Conservation (phyloP, 2,329 filamentous ascomycete species). For the Emmonsia crescens region DNA sequence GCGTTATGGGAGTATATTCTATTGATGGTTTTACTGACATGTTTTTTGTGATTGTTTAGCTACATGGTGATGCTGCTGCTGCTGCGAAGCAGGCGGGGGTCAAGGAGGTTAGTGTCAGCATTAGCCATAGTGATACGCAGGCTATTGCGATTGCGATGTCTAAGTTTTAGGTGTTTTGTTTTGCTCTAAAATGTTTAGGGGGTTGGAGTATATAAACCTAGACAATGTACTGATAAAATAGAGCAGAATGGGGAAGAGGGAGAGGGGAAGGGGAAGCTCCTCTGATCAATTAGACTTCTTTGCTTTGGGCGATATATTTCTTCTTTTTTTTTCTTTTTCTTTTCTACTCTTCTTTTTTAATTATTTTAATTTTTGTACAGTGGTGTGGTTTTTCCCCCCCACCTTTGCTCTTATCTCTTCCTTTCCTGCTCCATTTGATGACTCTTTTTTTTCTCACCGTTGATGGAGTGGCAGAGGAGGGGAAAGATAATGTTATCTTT, state of each 20-base stretch:
- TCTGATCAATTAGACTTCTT: background rate
- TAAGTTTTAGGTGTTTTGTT: constrained; percentile 44
- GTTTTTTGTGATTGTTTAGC: constrained; percentile 39
- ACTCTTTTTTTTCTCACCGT: background rate
- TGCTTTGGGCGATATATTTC: background rate
- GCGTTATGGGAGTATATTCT: background rate
- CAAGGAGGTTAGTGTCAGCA: constrained; percentile 81
- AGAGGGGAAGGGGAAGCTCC: background rate
- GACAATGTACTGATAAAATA: background rate
- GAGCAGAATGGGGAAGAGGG: background rate
- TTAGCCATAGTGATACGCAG: constrained; percentile 90
- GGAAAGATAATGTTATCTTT: background rate
- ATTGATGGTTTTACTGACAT: background rate
- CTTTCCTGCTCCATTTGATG: background rate
- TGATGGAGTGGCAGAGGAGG: background rate
- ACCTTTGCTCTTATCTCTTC: background rate
- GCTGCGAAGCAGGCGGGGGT: constrained; percentile 81
- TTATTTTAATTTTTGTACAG: background rate
- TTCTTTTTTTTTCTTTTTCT: background rate
- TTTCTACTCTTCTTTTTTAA: background rate
- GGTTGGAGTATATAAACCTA: background rate
- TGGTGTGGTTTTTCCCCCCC: background rate
- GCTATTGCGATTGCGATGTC: constrained; percentile 90
- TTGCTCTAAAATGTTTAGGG: background rate
- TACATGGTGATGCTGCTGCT: constrained; percentile 71